These are phyloP conservation scores for Colletotrichum spinosum DNA, from an alignment of 2,329 filamentous ascomycete genomes.

Conservation along the genomic window DNA sequence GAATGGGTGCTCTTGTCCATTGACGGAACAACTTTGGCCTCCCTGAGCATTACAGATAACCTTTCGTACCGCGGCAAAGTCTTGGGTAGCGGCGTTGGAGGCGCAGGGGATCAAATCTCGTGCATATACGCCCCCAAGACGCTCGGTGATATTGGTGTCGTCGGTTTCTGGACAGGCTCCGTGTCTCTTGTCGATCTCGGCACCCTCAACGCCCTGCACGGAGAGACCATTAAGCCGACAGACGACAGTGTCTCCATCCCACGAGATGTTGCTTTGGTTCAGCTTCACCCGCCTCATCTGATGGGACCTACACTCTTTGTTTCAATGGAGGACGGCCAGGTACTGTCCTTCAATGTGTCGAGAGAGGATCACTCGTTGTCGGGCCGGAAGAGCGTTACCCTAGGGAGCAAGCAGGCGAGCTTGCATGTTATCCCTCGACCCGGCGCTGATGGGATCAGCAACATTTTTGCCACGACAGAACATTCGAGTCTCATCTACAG, in stretches of 20 bases:
- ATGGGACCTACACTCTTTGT: constrained; percentile 82
- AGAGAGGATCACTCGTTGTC: constrained; percentile 71
- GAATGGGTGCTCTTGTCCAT: constrained; percentile 79
- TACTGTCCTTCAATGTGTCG: constrained; percentile 84
- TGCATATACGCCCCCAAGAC: constrained; percentile 81
- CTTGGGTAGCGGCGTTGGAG: constrained; percentile 61
- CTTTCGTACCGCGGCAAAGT: constrained; percentile 70
- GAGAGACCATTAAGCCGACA: constrained; percentile 69
- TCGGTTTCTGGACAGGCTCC: constrained; percentile 89
- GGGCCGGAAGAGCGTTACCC: constrained; percentile 81
- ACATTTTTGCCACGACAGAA: constrained; percentile 93
- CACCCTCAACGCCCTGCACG: constrained; percentile 73
- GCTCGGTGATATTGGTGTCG: constrained; percentile 75
- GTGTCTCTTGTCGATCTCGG: constrained; percentile 79
- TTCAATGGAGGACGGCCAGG: constrained; percentile 91
- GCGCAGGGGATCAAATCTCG: constrained; percentile 77
- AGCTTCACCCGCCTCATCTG: constrained; percentile 73
- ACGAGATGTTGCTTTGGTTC: constrained; percentile 82
- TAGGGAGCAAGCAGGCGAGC: constrained; percentile 87
- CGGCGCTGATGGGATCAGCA: constrained; percentile 72
- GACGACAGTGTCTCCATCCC: constrained; percentile 82
- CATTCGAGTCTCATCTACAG: constrained; percentile 95
- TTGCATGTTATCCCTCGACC: constrained; percentile 78
- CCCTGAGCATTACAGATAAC: constrained; percentile 71
- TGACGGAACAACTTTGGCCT: constrained; percentile 78